Conservation (phyloP, 2,329 filamentous ascomycete genomes). For the Aphanocladium album region DNA sequence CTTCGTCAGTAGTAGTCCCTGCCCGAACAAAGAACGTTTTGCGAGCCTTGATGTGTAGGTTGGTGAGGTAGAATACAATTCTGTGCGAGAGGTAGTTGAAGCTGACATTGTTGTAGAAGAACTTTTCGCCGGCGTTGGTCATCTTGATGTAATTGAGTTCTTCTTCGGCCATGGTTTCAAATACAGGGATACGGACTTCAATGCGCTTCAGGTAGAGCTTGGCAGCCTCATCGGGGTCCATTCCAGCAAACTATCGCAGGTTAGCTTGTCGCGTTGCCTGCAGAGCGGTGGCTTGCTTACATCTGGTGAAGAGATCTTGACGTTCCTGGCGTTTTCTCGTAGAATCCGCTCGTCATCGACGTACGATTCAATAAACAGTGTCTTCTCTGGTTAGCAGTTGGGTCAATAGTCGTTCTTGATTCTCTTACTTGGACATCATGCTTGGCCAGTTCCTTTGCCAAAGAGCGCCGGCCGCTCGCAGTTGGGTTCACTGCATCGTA, state of each 20-base stretch:
- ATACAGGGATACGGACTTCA: slow-evolving; percentile 86
- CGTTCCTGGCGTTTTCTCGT: slow-evolving; percentile 91
- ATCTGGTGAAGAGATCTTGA: slow-evolving; percentile 97
- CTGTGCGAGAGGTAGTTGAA: slow-evolving; percentile 96
- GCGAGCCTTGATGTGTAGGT: slow-evolving; percentile 91
- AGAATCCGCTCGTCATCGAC: slow-evolving; percentile 92
- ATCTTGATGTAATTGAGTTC: slow-evolving; percentile 98
- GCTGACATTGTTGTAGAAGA: slow-evolving; percentile 94
- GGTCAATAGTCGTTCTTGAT: not conserved
- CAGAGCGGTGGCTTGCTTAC: slow-evolving; percentile 42
- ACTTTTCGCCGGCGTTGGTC: slow-evolving; percentile 92
- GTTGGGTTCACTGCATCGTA: slow-evolving; percentile 97
- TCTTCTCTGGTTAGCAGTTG: slow-evolving; percentile 46
- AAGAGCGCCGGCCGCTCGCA: slow-evolving; percentile 69
- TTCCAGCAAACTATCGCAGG: slow-evolving; percentile 66
- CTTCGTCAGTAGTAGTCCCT: slow-evolving; percentile 79
- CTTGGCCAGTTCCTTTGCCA: slow-evolving; percentile 96
- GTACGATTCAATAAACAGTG: slow-evolving; percentile 92
- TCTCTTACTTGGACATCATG: slow-evolving; percentile 75
- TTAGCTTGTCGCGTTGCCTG: slow-evolving; percentile 12
- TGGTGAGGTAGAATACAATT: slow-evolving; percentile 97
- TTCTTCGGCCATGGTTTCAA: slow-evolving; percentile 91
- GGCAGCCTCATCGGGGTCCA: slow-evolving; percentile 88
- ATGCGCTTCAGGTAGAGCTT: slow-evolving; percentile 88
- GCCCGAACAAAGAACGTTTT: slow-evolving; percentile 90